Evolutionary conservation across 2,329 filamentous ascomycete genomes (phyloP).

Genomic region (Colletotrichum spinosum): DNA sequence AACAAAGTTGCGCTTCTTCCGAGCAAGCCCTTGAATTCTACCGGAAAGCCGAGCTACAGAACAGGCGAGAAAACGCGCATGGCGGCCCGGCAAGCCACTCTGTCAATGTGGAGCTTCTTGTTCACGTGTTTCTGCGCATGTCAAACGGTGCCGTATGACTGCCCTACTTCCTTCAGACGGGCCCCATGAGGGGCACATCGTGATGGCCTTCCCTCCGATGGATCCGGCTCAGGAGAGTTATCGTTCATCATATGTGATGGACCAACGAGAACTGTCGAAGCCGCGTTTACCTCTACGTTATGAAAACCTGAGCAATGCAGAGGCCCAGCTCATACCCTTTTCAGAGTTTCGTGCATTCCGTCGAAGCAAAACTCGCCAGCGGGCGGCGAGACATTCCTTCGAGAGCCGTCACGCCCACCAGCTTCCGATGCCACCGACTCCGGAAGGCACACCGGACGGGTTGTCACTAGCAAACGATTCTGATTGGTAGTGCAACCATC

Average conservation of each 20-base stretch:
- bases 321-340: conserved; percentile 29
- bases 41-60: neutral
- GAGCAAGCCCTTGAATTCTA: neutral
- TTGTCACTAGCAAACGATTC: neutral
- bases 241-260: conserved; percentile 13
- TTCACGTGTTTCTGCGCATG: too few species aligned
- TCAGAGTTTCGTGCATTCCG: conserved; percentile 25
- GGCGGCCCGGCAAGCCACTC: too few species aligned
- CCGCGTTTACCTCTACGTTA: conserved; percentile 28
- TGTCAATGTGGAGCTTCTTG: too few species aligned
- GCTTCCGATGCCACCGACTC: conserved; percentile 25
- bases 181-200: conserved; percentile 1
- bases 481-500: conserved; percentile 19
- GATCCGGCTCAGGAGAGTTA: conserved; percentile 16
- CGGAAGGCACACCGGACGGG: conserved; percentile 16
- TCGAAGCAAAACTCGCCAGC: conserved; percentile 12
- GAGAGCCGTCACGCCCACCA: conserved; percentile 29
- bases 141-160: neutral
- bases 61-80: neutral
- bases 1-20: neutral
- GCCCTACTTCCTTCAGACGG: neutral
- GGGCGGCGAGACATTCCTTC: conserved; percentile 25
- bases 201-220: neutral
- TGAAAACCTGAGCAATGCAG: conserved; percentile 28
- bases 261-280: conserved; percentile 28